These are phyloP conservation scores for Pseudocercospora pini-densiflorae DNA, from an alignment of 2,329 filamentous ascomycete species.

Conservation along the genomic window DNA sequence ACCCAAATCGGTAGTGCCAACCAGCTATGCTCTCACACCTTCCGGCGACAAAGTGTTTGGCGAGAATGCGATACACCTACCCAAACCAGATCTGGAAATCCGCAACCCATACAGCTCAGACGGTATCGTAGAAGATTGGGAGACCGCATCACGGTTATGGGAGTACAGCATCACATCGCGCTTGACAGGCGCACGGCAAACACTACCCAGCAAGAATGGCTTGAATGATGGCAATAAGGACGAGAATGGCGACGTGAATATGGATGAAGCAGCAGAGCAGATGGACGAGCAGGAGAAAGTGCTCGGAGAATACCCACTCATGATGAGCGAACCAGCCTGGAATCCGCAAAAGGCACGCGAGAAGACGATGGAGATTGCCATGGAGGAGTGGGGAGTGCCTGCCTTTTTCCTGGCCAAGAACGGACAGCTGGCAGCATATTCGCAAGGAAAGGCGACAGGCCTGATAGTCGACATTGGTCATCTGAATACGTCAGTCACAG, in stretches of 20 bases:
- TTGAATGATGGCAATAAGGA: conserved; percentile 70
- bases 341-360: conserved; percentile 86
- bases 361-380: conserved; percentile 92
- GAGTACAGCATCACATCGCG: conserved; percentile 89
- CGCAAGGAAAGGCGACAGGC: conserved; percentile 88
- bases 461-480: conserved; percentile 92
- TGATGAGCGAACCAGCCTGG: conserved; percentile 95
- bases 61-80: conserved; percentile 84
- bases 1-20: conserved; percentile 89
- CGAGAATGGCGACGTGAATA: conserved; percentile 51
- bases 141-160: conserved; percentile 86
- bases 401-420: conserved; percentile 93
- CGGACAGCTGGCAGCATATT: conserved; percentile 88
- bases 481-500: conserved; percentile 84
- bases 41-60: conserved; percentile 71
- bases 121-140: conserved; percentile 95
- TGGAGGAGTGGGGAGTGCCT: conserved; percentile 95
- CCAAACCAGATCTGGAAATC: conserved; percentile 76
- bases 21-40: conserved; percentile 74
- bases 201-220: conserved; percentile 72
- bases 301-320: conserved; percentile 83
- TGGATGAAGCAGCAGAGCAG: conserved; percentile 66
- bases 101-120: conserved; percentile 91
- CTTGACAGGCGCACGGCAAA: conserved; percentile 76
- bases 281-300: conserved; percentile 68